Conservation (phyloP, 805 yeast species). For the Metschnikowia peoriensis region DNA sequence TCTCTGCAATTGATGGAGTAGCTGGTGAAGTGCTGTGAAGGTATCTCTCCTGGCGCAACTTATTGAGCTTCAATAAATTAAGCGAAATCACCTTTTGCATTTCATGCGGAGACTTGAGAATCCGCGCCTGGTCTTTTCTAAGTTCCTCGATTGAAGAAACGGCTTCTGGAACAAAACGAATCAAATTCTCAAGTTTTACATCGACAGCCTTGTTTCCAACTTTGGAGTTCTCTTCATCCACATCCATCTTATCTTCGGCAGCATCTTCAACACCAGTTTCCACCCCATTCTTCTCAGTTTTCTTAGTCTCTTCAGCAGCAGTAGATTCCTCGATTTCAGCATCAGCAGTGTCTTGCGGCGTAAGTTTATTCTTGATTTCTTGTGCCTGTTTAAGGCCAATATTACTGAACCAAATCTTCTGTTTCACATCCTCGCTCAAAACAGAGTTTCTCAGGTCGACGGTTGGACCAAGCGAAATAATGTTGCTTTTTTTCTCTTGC, state of each 20-base stretch:
- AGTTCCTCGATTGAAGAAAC: slow-evolving; percentile 24
- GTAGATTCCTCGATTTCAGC: not conserved
- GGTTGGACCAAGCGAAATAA: slow-evolving; percentile 37
- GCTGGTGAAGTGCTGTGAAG: slow-evolving; percentile 26
- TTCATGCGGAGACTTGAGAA: slow-evolving; percentile 26
- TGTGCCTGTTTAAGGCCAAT: slow-evolving; percentile 33
- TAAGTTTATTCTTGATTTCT: slow-evolving; percentile 3
- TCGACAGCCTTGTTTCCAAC: slow-evolving; percentile 3
- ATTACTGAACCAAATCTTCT: slow-evolving; percentile 40
- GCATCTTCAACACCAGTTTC: not conserved
- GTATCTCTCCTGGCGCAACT: slow-evolving; percentile 41
- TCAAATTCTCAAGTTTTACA: slow-evolving; percentile 31
- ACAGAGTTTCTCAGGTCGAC: slow-evolving; percentile 34
- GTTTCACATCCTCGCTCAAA: slow-evolving; percentile 30
- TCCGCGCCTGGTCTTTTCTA: slow-evolving; percentile 22
- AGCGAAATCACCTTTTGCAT: slow-evolving; percentile 36
- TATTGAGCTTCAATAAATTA: slow-evolving; percentile 34
- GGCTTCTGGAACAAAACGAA: slow-evolving; percentile 36
- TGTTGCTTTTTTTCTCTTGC: slow-evolving; percentile 22
- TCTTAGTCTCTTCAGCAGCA: not conserved
- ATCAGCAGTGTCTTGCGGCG: slow-evolving; percentile 5
- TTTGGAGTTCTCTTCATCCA: not conserved
- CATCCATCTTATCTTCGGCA: slow-evolving; percentile 2
- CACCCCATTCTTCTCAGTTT: not conserved
- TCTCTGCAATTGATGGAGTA: slow-evolving; percentile 28